A percentile compares a stretch with the other conserved stretches of the same genome.
These are phyloP conservation scores for Fusarium camptoceras DNA, from an alignment of 2,329 filamentous ascomycete genomes.

Conservation along the genomic window DNA sequence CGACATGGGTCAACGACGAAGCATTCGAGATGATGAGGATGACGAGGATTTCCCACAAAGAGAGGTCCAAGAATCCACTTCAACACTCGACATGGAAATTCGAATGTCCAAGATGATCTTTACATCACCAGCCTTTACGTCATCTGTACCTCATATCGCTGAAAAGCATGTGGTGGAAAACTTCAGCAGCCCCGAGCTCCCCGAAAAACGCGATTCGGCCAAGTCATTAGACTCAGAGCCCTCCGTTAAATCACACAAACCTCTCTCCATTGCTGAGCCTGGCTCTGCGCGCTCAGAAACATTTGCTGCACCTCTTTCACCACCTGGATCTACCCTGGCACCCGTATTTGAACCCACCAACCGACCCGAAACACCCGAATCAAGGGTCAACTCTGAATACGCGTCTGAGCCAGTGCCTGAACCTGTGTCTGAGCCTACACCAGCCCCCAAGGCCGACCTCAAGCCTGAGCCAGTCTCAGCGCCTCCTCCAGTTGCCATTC, in stretches of 20 bases:
- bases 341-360: constrained; percentile 22
- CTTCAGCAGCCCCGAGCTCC: constrained; percentile 41
- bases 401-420: constrained; percentile 20
- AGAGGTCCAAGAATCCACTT: constrained; percentile 36
- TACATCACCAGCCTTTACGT: constrained; percentile 53
- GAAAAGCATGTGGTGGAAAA: constrained; percentile 45
- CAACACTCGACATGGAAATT: constrained; percentile 54
- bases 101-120: constrained; percentile 57
- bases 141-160: constrained; percentile 55
- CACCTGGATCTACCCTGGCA: constrained; percentile 1
- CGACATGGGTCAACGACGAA: constrained; percentile 43
- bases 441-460: constrained; percentile 42
- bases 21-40: constrained; percentile 21
- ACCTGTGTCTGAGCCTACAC: constrained; percentile 38
- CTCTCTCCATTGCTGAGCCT: constrained; percentile 24
- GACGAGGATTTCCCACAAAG: constrained; percentile 39
- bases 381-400: constrained; percentile 16
- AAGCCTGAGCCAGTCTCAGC: constrained; percentile 25
- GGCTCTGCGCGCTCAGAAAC: constrained; percentile 14
- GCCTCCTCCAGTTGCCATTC: constrained; percentile 43
- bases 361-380: constrained; percentile 34
- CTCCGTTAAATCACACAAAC: constrained; percentile 45
- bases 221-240: constrained; percentile 59
- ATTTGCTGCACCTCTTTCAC: constrained; percentile 31
- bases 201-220: constrained; percentile 63